A percentile compares a stretch with the other conserved stretches of the same genome.
Conservation (phyloP, 805 yeast genomes). For the Nakazawaea anatomiae region DNA sequence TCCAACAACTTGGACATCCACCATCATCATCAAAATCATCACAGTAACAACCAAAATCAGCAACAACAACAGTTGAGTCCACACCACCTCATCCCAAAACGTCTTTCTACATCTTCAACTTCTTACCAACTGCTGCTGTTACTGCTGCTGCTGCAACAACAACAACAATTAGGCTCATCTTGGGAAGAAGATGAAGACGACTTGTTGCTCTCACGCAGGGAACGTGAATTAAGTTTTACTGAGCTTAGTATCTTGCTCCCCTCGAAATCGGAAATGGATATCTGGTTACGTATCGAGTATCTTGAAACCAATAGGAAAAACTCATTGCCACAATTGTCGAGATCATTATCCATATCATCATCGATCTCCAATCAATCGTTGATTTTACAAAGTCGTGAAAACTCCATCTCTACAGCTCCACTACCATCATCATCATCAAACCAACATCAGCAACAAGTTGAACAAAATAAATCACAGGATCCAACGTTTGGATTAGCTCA, state of each 20-base stretch:
- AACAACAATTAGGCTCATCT: constrained; percentile 12
- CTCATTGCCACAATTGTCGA: constrained; percentile 6
- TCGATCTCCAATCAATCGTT: constrained; percentile 7
- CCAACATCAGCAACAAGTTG: background rate
- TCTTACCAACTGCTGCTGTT: background rate
- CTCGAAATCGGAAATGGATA: constrained; percentile 68
- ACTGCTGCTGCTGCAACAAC: constrained; percentile 4
- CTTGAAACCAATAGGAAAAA: constrained; percentile 21
- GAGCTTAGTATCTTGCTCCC: constrained; percentile 74
- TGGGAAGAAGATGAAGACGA: constrained; percentile 73
- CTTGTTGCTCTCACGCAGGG: constrained; percentile 44
- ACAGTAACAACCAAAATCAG: too few species aligned
- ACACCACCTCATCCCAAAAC: constrained; percentile 3
- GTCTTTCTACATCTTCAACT: constrained; percentile 11
- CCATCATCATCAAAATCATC: background rate
- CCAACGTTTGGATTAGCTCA: too few species aligned
- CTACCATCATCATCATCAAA: background rate
- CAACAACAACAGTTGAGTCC: background rate
- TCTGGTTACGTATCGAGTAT: constrained; percentile 52
- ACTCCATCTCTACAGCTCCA: background rate
- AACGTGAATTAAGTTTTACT: constrained; percentile 57
- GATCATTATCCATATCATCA: constrained; percentile 8
- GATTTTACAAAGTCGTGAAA: constrained; percentile 1
- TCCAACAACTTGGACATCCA: constrained; percentile 1
- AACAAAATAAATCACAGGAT: background rate